Percentiles rank a stretch among this genome's conserved stretches.
These are phyloP conservation scores for Simplicillium aogashimaense DNA, from an alignment of 2,329 filamentous ascomycete genomes.

Conservation along the genomic window DNA sequence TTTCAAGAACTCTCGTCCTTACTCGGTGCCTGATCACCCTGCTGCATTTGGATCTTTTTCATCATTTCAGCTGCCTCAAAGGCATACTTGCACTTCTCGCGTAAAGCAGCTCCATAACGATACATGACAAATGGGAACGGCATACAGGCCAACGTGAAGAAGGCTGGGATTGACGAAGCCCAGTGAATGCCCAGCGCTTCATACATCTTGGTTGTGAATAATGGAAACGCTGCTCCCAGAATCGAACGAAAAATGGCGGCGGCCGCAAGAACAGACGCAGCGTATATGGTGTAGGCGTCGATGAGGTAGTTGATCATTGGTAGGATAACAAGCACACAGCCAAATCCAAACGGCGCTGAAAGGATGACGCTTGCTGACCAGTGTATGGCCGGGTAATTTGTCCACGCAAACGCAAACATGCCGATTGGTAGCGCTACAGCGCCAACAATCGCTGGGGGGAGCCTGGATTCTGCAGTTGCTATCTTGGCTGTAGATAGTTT, in stretches of 20 bases:
- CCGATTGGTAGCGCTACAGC: conserved; percentile 42
- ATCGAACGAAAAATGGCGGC: conserved; percentile 57
- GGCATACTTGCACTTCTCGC: conserved; percentile 5
- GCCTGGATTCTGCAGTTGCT: conserved; percentile 47
- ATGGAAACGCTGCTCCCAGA: conserved; percentile 58
- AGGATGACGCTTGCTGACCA: conserved; percentile 34
- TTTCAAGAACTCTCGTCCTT: too few relatives aligned
- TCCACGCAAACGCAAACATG: conserved; percentile 53
- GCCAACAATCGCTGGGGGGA: conserved; percentile 46
- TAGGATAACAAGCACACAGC: conserved; percentile 51
- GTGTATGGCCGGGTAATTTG: conserved; percentile 38
- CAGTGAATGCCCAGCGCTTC: conserved; percentile 55
- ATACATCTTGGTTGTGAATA: conserved; percentile 51
- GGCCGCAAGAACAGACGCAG: conserved; percentile 59
- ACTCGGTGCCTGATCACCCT: not conserved
- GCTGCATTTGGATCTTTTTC: conserved; percentile 2
- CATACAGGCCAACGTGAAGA: conserved; percentile 57
- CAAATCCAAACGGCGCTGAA: conserved; percentile 37
- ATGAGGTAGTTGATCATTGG: conserved; percentile 51
- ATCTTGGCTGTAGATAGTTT: conserved; percentile 17
- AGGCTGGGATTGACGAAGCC: conserved; percentile 59
- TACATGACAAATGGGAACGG: conserved; percentile 64
- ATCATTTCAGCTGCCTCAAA: conserved; percentile 4
- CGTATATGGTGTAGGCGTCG: conserved; percentile 53
- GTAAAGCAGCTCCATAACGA: conserved; percentile 41